Evolutionary conservation across 2,329 filamentous ascomycete species (phyloP), one percentile per base, ranked within the genome.

Genomic region (Cordyceps fumosorosea): DNA sequence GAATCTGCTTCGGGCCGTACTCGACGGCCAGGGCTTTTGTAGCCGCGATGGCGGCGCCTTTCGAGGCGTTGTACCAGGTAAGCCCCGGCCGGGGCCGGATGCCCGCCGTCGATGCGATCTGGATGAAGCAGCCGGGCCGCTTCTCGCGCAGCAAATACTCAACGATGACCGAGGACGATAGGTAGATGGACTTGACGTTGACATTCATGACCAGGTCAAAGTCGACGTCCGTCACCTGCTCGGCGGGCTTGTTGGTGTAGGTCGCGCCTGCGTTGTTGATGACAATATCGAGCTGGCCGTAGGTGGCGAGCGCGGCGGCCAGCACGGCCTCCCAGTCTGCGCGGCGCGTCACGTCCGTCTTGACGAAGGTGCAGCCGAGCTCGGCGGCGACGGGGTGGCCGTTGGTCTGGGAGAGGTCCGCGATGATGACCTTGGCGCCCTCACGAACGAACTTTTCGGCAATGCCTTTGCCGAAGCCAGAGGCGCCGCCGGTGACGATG

Each of bases 21-120:
- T 92, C 89, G 1, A 88, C 85, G 0, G 89, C 89, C 66, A 93
- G 73, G 1, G 74, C 70, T 72, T 82, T 82, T 0, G 78, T 80
- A 45, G 83, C 84, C 55, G 82, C 88, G 66, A 81, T 81, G 12
- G 88, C 82, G 0, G 87, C 87, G 0, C 83, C 86, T 70, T 90
- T 90, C 50, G 81, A 84, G 1, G 86, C 84, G 68, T 89, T 89
- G 68, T 89, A 89, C 86, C 87, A 89, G 1, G 86, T 85, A 52
- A 89, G 69, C 0, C 85, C 82, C 0, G 84, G 84, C 26, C 87
- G 77, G 0, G 87, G 87, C 29, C 88, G 74, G 8, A 76, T 72
- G 0, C 69, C 85, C 0, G 86, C 86, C 0, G 86, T 88, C 2
- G 84, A 87, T 0, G 87, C 85, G 56, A 89, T 83, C 64, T 87